Conservation (phyloP, 2,329 filamentous ascomycete species). For the Penicillium sp. region DNA sequence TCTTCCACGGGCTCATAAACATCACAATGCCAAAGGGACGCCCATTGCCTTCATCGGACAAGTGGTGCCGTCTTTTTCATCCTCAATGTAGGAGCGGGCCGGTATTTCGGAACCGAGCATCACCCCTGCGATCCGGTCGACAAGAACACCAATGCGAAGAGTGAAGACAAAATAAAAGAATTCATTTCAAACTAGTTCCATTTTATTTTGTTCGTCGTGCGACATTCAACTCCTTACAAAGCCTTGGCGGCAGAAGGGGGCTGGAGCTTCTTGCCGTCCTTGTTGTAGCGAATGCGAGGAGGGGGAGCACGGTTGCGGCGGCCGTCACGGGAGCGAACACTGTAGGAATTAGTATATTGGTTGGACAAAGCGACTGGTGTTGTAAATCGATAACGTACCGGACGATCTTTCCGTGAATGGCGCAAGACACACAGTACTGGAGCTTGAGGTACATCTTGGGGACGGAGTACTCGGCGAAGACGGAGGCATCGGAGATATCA, state of each 20-base stretch:
- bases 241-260: constrained; percentile 77
- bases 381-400: constrained; percentile 68
- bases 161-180: constrained; percentile 38
- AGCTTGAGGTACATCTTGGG: constrained; percentile 99
- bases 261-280: constrained; percentile 99
- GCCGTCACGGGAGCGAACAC: constrained; percentile 94
- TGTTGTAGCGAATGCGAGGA: constrained; percentile 98
- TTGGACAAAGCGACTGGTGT: neutral
- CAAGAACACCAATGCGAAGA: constrained; percentile 33
- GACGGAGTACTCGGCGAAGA: constrained; percentile 98
- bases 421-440: constrained; percentile 99
- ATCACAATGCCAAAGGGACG: constrained; percentile 11
- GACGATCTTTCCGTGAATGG: constrained; percentile 99
- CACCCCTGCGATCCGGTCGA: constrained; percentile 16
- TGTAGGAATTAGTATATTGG: constrained; percentile 43
- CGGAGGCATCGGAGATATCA: constrained; percentile 99
- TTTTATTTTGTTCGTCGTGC: constrained; percentile 35
- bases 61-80: constrained; percentile 20
- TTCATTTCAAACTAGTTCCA: constrained; percentile 39
- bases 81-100: constrained; percentile 12
- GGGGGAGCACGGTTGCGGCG: constrained; percentile 99
- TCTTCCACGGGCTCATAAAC: constrained; percentile 16
- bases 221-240: constrained; percentile 37
- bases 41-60: constrained; percentile 11
- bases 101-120: constrained; percentile 10